Evolutionary conservation across 2,329 filamentous ascomycete species (phyloP).

Genomic region (Stagonosporopsis vannaccii): DNA sequence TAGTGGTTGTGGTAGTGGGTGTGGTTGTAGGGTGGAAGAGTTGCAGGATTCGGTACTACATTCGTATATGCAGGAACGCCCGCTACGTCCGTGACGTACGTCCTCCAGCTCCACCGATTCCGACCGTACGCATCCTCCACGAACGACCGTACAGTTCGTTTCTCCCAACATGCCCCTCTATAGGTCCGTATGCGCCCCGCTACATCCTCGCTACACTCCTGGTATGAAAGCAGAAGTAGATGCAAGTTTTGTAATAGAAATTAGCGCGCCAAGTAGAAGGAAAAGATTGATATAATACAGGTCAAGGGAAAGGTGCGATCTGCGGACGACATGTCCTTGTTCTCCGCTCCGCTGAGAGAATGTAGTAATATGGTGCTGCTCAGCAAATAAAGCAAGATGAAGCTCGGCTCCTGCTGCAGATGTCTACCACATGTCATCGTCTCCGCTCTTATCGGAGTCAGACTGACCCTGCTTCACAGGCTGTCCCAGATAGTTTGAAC

Average conservation of each 20-base stretch:
- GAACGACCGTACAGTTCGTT: slow-evolving; percentile 5
- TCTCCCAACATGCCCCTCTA: slow-evolving; percentile 3
- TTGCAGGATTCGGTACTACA: slow-evolving; percentile 1
- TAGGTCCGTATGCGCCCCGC: slow-evolving; percentile 11
- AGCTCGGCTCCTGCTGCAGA: not conserved
- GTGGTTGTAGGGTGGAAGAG: not conserved
- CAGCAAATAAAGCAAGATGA: not conserved
- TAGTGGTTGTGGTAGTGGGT: not conserved
- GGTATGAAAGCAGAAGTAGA: slow-evolving; percentile 5
- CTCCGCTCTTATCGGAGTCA: slow-evolving; percentile 40
- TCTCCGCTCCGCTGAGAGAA: slow-evolving; percentile 11
- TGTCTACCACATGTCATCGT: slow-evolving; percentile 50
- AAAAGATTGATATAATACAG: slow-evolving; percentile 12
- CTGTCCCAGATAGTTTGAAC: slow-evolving; percentile 47
- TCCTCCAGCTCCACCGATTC: slow-evolving; percentile 1
- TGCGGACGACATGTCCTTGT: not conserved
- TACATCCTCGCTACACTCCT: slow-evolving; percentile 11
- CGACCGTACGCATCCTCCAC: slow-evolving; percentile 2
- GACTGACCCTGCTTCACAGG: slow-evolving; percentile 35
- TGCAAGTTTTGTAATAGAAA: slow-evolving; percentile 8
- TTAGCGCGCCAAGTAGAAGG: slow-evolving; percentile 15
- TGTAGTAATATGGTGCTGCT: not conserved
- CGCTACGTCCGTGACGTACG: not conserved
- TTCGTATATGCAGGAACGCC: slow-evolving; percentile 2
- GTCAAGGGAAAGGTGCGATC: slow-evolving; percentile 3